A percentile compares a stretch with the other conserved stretches of the same genome.
Conservation (phyloP, 2,329 filamentous ascomycete genomes). For the Diaporthe amygdali region DNA sequence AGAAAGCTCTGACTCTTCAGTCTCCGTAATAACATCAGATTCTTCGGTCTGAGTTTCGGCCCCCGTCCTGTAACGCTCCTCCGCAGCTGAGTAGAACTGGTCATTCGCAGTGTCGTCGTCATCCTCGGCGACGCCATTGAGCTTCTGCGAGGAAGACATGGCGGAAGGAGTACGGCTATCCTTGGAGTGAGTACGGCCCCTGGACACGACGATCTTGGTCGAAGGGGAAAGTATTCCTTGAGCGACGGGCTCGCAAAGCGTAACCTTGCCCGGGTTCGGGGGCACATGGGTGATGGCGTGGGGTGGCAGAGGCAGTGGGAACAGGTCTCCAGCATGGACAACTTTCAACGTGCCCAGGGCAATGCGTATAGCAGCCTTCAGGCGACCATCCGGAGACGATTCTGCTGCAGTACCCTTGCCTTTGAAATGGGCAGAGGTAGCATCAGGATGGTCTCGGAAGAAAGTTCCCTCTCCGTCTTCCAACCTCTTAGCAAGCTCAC, state of each 20-base stretch:
- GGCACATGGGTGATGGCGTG: conserved; percentile 88
- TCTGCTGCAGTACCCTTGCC: conserved; percentile 38
- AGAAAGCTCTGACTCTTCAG: conserved; percentile 64
- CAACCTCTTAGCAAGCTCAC: conserved; percentile 76
- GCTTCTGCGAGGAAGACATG: conserved; percentile 53
- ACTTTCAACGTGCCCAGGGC: conserved; percentile 76
- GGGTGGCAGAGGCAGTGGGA: conserved; percentile 76
- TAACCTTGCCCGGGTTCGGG: conserved; percentile 83
- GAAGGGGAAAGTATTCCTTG: conserved; percentile 80
- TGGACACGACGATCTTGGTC: conserved; percentile 84
- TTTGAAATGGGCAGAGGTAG: conserved; percentile 31
- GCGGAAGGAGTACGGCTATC: conserved; percentile 50
- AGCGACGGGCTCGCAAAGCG: conserved; percentile 91
- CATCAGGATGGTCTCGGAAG: conserved; percentile 65
- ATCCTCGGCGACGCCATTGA: conserved; percentile 65
- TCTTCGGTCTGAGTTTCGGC: conserved; percentile 65
- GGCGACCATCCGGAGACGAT: conserved; percentile 56
- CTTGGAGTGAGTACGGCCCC: conserved; percentile 63
- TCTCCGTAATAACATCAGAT: conserved; percentile 64
- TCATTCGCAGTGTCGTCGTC: conserved; percentile 88
- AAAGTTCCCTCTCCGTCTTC: conserved; percentile 86
- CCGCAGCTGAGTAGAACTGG: conserved; percentile 89
- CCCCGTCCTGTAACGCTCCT: conserved; percentile 71
- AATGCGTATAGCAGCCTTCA: conserved; percentile 72
- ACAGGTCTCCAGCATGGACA: conserved; percentile 83